Conservation (phyloP, 768 basidiomycete genomes). For the Leccinum incarnatum region DNA sequence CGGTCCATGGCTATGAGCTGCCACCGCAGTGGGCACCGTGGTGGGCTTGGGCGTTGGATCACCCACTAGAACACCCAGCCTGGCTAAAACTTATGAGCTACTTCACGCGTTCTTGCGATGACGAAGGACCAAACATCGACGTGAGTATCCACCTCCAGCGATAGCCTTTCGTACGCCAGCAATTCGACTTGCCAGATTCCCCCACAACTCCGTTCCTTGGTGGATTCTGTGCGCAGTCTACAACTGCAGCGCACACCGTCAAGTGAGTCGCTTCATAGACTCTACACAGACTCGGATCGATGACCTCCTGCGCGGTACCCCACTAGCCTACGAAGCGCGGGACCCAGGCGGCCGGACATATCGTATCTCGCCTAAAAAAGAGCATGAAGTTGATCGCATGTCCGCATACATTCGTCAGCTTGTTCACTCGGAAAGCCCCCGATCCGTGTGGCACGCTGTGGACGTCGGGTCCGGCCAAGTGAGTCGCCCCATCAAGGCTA, state of each 20-base stretch:
- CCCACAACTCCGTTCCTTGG: conserved; percentile 16
- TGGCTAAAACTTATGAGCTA: conserved; percentile 27
- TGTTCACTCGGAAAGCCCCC: conserved; percentile 22
- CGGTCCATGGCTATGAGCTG: conserved; percentile 15
- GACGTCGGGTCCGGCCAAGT: conserved; percentile 78
- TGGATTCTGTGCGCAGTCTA: conserved; percentile 24
- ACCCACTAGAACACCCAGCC: conserved; percentile 12
- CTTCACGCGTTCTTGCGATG: conserved; percentile 15
- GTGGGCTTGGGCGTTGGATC: conserved; percentile 36
- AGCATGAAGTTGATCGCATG: conserved; percentile 70
- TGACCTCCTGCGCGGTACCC: background rate
- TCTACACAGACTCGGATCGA: background rate
- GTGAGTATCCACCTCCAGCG: conserved; percentile 14
- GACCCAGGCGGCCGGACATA: conserved; percentile 13
- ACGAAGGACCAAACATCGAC: conserved; percentile 1
- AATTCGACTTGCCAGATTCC: conserved; percentile 20
- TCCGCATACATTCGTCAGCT: conserved; percentile 47
- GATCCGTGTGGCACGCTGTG: conserved; percentile 46
- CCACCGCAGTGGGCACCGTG: conserved; percentile 31
- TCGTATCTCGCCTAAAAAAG: conserved; percentile 77
- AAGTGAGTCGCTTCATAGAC: conserved; percentile 9
- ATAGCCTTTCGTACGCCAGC: background rate
- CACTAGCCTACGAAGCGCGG: conserved; percentile 8
- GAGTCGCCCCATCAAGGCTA: conserved; percentile 8
- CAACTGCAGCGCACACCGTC: conserved; percentile 25